Conservation (phyloP, 495 filamentous ascomycete genomes). For the Aspergillus diversus region DNA sequence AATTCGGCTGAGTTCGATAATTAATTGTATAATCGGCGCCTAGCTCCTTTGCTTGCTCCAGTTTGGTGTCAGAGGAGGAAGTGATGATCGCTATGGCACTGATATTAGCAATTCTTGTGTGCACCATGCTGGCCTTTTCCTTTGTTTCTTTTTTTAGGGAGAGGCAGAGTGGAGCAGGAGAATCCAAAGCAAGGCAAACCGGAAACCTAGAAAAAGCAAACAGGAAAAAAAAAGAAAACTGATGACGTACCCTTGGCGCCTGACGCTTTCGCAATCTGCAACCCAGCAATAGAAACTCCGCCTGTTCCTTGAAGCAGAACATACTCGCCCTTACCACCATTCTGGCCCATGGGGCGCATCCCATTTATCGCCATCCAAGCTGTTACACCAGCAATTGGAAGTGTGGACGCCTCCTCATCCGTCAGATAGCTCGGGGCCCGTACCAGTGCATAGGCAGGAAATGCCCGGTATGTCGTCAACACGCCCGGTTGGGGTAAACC, state of each 20-base stretch:
- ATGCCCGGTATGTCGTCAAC: constrained; percentile 68
- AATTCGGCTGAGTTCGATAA: constrained; percentile 67
- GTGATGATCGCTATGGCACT: constrained; percentile 64
- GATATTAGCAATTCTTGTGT: constrained; percentile 2
- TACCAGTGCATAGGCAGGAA: constrained; percentile 68
- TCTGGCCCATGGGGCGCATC: constrained; percentile 56
- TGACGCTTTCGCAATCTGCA: constrained; percentile 81
- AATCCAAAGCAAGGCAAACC: too few species aligned
- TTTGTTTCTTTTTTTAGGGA: neutral
- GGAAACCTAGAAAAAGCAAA: neutral
- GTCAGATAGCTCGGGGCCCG: constrained; percentile 62
- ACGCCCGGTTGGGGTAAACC: constrained; percentile 71
- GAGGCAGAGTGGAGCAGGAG: too few species aligned
- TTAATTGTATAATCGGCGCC: constrained; percentile 64
- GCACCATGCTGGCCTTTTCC: neutral
- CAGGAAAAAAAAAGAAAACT: neutral
- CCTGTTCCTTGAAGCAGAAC: constrained; percentile 81
- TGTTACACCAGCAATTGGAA: constrained; percentile 74
- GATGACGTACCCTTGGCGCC: constrained; percentile 59
- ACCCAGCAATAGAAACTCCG: constrained; percentile 74
- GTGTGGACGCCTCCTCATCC: constrained; percentile 64
- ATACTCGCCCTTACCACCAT: constrained; percentile 63
- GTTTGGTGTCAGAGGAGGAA: constrained; percentile 71
- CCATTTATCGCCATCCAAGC: constrained; percentile 85
- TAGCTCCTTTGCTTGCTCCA: constrained; percentile 60